Conservation (phyloP, 2,329 filamentous ascomycete species). For the Trichoderma sp. region DNA sequence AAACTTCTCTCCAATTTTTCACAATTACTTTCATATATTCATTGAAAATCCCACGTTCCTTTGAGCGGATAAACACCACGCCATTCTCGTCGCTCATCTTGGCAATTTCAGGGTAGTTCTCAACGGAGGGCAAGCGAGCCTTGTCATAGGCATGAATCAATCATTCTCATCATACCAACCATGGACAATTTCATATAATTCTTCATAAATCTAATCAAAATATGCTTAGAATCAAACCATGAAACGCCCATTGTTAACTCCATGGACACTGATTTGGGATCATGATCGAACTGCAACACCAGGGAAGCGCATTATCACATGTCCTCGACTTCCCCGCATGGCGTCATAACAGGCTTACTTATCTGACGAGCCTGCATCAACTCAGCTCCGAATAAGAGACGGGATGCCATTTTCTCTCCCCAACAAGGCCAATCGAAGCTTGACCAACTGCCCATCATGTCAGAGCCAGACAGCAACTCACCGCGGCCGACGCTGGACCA, state of each 20-base stretch:
- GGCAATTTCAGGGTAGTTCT: too few species aligned
- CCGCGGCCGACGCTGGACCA: constrained; percentile 56
- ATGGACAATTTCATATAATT: too few species aligned
- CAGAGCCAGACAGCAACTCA: background rate
- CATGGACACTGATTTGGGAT: background rate
- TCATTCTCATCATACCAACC: too few species aligned
- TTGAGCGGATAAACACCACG: too few species aligned
- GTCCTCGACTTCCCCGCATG: constrained; percentile 18
- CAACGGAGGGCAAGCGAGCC: too few species aligned
- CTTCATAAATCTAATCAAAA: background rate
- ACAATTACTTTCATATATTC: too few species aligned
- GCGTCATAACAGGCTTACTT: constrained; percentile 17
- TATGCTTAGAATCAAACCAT: background rate
- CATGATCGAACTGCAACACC: background rate
- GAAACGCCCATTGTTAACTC: background rate
- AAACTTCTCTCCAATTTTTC: too few species aligned
- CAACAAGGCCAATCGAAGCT: background rate
- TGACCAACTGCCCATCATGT: background rate
- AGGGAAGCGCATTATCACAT: background rate
- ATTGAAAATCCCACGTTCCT: too few species aligned
- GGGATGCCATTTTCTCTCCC: background rate
- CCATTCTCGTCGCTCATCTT: too few species aligned
- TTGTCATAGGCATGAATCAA: too few species aligned
- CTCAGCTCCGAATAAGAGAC: background rate
- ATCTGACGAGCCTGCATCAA: background rate